Evolutionary conservation across 768 basidiomycete species (phyloP).

Genomic region (Sporobolomyces roseus): DNA sequence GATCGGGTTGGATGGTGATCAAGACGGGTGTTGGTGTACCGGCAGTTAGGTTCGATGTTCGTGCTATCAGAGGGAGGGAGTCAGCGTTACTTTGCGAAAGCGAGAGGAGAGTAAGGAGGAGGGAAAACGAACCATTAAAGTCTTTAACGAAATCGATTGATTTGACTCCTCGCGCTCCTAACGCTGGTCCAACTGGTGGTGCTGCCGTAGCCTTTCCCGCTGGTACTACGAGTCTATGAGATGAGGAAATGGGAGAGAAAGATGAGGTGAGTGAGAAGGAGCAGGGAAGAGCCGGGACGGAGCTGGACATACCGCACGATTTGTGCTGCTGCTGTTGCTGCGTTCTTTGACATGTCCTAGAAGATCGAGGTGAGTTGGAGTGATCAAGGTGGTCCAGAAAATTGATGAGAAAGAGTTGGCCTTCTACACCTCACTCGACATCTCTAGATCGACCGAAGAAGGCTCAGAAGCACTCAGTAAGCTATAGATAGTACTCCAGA

Average conservation of each 20-base stretch:
- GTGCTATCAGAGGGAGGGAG: too few species aligned
- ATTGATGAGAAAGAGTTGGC: background rate
- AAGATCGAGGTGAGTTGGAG: background rate
- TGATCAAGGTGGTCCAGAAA: background rate
- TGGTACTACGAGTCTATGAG: conserved; percentile 70
- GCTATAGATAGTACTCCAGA: too few species aligned
- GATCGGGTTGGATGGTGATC: conserved; percentile 89
- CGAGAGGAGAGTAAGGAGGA: too few species aligned
- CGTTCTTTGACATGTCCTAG: background rate
- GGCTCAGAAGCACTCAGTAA: too few species aligned
- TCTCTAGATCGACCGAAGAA: too few species aligned
- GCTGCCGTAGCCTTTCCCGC: conserved; percentile 95
- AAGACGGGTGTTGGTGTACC: conserved; percentile 86
- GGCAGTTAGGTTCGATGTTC: conserved; percentile 77
- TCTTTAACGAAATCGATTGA: conserved; percentile 88
- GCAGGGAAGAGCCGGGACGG: background rate
- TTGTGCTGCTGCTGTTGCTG: conserved; percentile 10
- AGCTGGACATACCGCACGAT: conserved; percentile 6
- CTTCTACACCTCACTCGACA: background rate
- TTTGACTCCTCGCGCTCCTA: conserved; percentile 96
- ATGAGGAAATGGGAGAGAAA: background rate
- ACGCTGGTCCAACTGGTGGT: conserved; percentile 92
- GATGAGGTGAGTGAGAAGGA: background rate
- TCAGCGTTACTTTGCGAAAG: background rate
- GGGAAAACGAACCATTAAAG: too few species aligned